Evolutionary conservation across 2,329 filamentous ascomycete genomes (phyloP).

Genomic region (Fusarium pininemorale): DNA sequence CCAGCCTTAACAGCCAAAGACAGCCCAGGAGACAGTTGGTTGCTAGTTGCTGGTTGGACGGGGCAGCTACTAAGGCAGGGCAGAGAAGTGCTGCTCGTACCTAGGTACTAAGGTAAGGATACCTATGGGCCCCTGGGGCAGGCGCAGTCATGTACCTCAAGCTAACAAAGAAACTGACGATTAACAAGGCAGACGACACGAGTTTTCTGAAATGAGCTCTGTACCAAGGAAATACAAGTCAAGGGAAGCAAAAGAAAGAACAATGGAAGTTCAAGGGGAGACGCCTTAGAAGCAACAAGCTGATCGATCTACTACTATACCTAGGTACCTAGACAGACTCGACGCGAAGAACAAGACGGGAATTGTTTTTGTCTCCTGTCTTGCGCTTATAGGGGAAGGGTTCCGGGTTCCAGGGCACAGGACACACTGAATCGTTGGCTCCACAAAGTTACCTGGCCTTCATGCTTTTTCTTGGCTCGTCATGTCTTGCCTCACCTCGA

Average conservation of each 20-base stretch:
- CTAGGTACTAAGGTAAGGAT: not conserved
- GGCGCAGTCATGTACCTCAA: slow-evolving; percentile 8
- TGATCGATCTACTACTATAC: not conserved
- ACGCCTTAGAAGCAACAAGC: not conserved
- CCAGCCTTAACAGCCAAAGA: slow-evolving; percentile 1
- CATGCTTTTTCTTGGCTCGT: no score
- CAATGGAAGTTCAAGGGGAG: not conserved
- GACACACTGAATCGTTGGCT: not conserved
- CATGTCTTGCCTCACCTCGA: no score
- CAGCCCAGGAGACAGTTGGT: slow-evolving; percentile 15
- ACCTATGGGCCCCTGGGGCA: not conserved
- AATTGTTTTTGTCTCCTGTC: slow-evolving; percentile 4
- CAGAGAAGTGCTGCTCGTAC: slow-evolving; percentile 1
- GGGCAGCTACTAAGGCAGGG: not conserved
- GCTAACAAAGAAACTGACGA: not conserved
- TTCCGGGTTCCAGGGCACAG: not conserved
- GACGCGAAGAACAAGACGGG: not conserved
- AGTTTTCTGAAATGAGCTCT: not conserved
- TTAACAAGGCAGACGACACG: not conserved
- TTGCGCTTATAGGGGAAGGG: not conserved
- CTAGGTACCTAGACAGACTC: not conserved
- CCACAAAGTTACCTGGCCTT: no score
- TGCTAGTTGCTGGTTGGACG: slow-evolving; percentile 11
- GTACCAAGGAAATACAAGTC: not conserved
- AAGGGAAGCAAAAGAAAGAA: not conserved